Conservation (phyloP, 2,329 filamentous ascomycete species). For the Aureobasidium sp. region DNA sequence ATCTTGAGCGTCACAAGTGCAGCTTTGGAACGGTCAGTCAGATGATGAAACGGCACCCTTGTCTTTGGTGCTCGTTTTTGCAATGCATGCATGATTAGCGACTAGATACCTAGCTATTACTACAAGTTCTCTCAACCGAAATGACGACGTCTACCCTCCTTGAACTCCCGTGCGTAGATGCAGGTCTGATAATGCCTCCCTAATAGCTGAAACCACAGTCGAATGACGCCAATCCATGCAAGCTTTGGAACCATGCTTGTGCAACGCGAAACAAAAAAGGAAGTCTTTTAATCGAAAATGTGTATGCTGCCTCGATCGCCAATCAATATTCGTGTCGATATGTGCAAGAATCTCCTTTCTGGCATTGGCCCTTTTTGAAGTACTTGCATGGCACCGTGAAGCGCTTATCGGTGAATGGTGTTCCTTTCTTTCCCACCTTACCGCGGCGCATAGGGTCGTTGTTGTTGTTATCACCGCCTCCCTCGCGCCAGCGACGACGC, state of each 20-base stretch:
- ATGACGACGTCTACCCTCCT: not conserved
- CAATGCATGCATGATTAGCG: constrained; percentile 6
- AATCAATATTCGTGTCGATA: constrained; percentile 10
- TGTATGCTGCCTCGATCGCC: not conserved
- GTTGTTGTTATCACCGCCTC: constrained; percentile 16
- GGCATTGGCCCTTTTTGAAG: constrained; percentile 45
- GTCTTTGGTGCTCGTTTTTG: not conserved
- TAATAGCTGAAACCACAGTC: not conserved
- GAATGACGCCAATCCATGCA: constrained; percentile 5
- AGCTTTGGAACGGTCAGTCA: not conserved
- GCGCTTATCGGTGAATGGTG: constrained; percentile 16
- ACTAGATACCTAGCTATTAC: not conserved
- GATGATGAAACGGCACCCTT: not conserved
- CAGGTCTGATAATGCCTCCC: not conserved
- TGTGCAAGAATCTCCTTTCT: constrained; percentile 44
- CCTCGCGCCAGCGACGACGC: constrained; percentile 28
- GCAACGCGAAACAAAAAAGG: not conserved
- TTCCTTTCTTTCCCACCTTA: constrained; percentile 15
- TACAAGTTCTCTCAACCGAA: not conserved
- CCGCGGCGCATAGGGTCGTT: constrained; percentile 11
- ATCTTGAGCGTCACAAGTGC: constrained; percentile 1
- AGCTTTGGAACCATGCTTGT: not conserved
- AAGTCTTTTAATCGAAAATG: not conserved
- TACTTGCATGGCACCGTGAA: constrained; percentile 39
- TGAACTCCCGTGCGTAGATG: not conserved